phyloP scores from a whole-genome alignment of 345 rosid species.

The Limnanthes douglasii region DNA sequence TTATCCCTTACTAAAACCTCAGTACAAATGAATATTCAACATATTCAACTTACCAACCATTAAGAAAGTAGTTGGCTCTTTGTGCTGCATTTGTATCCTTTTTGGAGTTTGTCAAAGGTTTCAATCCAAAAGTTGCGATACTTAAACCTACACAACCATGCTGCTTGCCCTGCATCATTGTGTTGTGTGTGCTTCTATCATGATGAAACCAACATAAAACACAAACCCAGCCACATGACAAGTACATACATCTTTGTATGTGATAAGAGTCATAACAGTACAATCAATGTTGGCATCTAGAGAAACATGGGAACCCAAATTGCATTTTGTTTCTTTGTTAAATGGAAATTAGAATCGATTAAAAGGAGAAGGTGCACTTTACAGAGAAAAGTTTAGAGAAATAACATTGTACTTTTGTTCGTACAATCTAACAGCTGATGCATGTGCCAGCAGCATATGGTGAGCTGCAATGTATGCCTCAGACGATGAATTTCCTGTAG shows the following conservation, averaged over 20 bases:
- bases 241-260: no score
- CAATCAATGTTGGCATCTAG: no score
- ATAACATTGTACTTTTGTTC: constrained; percentile 17
- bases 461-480: constrained; percentile 46
- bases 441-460: constrained; percentile 38
- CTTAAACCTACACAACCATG: constrained; percentile 7
- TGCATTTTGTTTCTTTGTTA: no score
- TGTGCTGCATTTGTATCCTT: constrained; percentile 20
- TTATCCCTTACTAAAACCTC: no score
- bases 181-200: no score
- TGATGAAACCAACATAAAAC: no score
- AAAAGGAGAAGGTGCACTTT: background rate
- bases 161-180: constrained; percentile 25
- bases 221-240: no score
- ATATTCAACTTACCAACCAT: background rate
- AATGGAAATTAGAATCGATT: no score
- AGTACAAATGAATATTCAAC: no score
- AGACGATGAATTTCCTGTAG: constrained; percentile 30
- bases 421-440: constrained; percentile 30
- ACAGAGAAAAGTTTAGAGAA: background rate
- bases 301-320: no score
- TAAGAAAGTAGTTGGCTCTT: constrained; percentile 9
- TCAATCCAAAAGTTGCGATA: background rate
- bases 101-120: constrained; percentile 7
- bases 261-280: no score